Conservation (phyloP, 2,329 filamentous ascomycete species). For the Penicillium expansum region DNA sequence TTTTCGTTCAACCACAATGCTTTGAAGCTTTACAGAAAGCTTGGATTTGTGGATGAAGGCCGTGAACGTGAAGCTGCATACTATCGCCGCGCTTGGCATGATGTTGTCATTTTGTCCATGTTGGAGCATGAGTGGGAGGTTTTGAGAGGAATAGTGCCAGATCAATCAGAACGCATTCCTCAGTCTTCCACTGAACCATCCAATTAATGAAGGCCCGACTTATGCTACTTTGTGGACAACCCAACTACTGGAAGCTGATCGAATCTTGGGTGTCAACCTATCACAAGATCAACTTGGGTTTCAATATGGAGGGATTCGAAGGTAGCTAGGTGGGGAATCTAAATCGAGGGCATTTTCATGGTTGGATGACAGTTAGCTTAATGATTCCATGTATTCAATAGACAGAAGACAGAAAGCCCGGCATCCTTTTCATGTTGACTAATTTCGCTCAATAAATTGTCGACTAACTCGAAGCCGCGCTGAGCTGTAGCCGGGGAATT, state of each 20-base stretch:
- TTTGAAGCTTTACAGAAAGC: slow-evolving; percentile 9
- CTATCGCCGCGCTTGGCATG: slow-evolving; percentile 14
- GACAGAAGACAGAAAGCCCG: neutral
- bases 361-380: neutral
- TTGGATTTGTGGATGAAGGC: slow-evolving; percentile 17
- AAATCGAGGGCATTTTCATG: no score
- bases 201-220: neutral
- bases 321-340: neutral
- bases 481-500: no score
- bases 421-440: no score
- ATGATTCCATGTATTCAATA: neutral
- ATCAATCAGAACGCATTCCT: neutral
- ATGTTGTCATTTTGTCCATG: slow-evolving; percentile 6
- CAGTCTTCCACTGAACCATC: neutral
- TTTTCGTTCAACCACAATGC: slow-evolving; percentile 11
- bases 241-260: neutral
- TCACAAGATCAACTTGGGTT: no score
- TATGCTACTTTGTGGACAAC: neutral
- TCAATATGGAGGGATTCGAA: neutral
- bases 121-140: slow-evolving; percentile 7
- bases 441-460: no score
- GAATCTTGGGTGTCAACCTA: neutral
- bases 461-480: no score
- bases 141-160: neutral
- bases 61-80: slow-evolving; percentile 12